Base-by-base conservation (phyloP, 2,329 filamentous ascomycete genomes). In the Coniochaeta prunicola region DNA sequence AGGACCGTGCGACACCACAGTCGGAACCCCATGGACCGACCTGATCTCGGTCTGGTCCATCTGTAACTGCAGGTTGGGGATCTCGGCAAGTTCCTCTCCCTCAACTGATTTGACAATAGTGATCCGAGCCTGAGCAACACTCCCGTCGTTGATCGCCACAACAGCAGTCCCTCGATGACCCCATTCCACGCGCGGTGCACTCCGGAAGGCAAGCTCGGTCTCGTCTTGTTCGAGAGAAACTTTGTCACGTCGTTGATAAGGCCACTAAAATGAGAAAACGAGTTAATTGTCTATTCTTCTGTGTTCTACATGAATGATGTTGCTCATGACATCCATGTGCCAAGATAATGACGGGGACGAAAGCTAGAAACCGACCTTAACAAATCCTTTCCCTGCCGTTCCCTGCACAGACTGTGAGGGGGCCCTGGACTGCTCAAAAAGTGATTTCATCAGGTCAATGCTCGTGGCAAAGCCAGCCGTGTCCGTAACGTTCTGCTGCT, bases 401-500 rank as follows among this genome's bases (percentile, higher is more conserved):
- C 77, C 78, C 67, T 81, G 80, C 58, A 80, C 71, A 66, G 80
- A 82, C 67, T 82, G 78, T 57, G 76, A 74, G 63, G 80, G 80
- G 57, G 79, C 80, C 76, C 83, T 85, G 63, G 86, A 81, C 73
- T 88, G 84, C 71, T 90, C 89, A 74, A 96, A 97, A 59, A 97
- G 78, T 54, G 91, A 96, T 71, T 96, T 93, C 91, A 96, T 97
- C 71, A 97, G 78, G 77, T 97, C 94, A 75, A 97, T 96, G 68
- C 90, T 92, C 21, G 89, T 96, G 21, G 86, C 83, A 73, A 96
- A 93, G 0, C 88, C 87, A 63, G 84, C 84, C 58, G 81, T 79
- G 65, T 84, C 80, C 40, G 72, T 62, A 19, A 73, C 68, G 28
- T 69, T 64, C 40, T 70, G 70, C 58, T 71, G 74, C 28, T 66